A percentile compares a stretch with the other conserved stretches of the same genome.
These are phyloP conservation scores for Acorus gramineus DNA, from an alignment of 106 monocot species.

Conservation along the genomic window DNA sequence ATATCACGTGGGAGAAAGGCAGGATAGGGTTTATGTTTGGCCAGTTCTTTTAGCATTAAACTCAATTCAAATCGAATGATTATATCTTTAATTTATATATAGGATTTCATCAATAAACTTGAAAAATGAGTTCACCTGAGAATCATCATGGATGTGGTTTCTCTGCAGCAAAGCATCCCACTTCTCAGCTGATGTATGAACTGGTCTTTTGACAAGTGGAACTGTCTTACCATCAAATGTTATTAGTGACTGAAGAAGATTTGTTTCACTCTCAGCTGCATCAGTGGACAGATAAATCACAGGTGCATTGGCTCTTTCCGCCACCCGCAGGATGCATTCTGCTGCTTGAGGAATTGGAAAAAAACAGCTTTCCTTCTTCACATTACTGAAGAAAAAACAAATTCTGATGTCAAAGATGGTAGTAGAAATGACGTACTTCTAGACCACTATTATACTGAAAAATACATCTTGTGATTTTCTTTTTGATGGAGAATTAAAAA, in stretches of 20 bases:
- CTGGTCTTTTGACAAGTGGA: constrained; percentile 66
- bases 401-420: background rate
- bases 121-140: constrained; percentile 39
- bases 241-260: constrained; percentile 71
- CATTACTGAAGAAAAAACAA: constrained; percentile 38
- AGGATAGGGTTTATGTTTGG: too few species aligned
- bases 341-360: constrained; percentile 92
- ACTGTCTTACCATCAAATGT: constrained; percentile 38
- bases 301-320: constrained; percentile 56
- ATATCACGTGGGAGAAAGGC: too few species aligned
- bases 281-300: constrained; percentile 93
- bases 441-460: too few species aligned
- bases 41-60: too few species aligned
- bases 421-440: too few species aligned
- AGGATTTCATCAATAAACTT: too few species aligned
- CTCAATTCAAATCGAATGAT: too few species aligned
- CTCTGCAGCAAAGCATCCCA: constrained; percentile 92
- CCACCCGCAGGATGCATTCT: constrained; percentile 55
- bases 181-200: constrained; percentile 63
- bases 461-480: too few species aligned
- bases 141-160: constrained; percentile 61
- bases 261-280: constrained; percentile 75
- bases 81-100: too few species aligned
- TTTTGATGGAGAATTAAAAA: too few species aligned
- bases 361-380: constrained; percentile 83